A percentile compares a stretch with the other conserved stretches of the same genome.
Evolutionary conservation across 805 yeast genomes (phyloP).

Genomic region (Diddensiella transvaalensis): DNA sequence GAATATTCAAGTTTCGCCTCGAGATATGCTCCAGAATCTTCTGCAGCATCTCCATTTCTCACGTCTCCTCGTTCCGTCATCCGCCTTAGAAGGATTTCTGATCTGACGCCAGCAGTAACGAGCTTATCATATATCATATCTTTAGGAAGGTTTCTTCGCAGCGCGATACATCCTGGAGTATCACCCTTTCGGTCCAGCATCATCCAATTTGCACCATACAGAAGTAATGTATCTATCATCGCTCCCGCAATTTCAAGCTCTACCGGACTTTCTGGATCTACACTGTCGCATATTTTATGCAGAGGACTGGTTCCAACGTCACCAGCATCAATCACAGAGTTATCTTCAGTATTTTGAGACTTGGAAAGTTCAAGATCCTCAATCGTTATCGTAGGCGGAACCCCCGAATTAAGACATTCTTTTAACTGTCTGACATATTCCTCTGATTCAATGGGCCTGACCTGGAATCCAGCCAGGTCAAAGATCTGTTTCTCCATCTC

Average conservation of each 20-base stretch:
- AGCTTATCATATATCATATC: constrained; percentile 43
- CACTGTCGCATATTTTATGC: constrained; percentile 59
- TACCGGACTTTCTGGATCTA: constrained; percentile 39
- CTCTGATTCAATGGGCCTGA: constrained; percentile 16
- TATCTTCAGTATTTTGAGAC: constrained; percentile 6
- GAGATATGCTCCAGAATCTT: constrained; percentile 57
- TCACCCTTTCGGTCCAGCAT: constrained; percentile 64
- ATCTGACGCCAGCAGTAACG: constrained; percentile 86
- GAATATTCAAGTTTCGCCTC: constrained; percentile 62
- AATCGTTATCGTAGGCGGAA: constrained; percentile 78
- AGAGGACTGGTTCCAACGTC: constrained; percentile 72
- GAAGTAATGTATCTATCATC: constrained; percentile 64
- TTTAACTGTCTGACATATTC: constrained; percentile 33
- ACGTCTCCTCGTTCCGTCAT: constrained; percentile 38
- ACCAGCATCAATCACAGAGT: constrained; percentile 20
- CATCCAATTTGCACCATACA: constrained; percentile 93
- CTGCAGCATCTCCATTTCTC: constrained; percentile 26
- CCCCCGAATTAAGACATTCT: constrained; percentile 53
- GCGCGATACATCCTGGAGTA: constrained; percentile 82
- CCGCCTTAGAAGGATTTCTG: constrained; percentile 75
- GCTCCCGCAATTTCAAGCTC: constrained; percentile 46
- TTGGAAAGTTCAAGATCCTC: constrained; percentile 56
- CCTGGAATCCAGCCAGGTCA: constrained; percentile 15
- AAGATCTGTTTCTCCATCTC: constrained; percentile 13
- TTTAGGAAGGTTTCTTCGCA: constrained; percentile 47